Percentiles rank a stretch among this genome's conserved stretches.
Conservation (phyloP, 306 rosid genomes). For the Cicer cuneatum region DNA sequence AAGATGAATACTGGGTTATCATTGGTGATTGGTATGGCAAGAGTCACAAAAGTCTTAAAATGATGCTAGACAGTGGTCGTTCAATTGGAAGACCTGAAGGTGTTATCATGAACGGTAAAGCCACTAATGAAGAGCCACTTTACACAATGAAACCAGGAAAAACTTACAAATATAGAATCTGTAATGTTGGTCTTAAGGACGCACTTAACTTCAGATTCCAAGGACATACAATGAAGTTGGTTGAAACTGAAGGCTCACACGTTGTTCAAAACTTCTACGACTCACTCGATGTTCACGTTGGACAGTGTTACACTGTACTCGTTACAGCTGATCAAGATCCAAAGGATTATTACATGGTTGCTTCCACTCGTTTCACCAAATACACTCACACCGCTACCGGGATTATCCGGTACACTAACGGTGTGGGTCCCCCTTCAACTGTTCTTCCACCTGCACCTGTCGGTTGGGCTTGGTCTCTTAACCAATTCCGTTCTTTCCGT, state of each 20-base stretch:
- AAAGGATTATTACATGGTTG: slow-evolving; percentile 74
- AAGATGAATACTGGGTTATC: slow-evolving; percentile 73
- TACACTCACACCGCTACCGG: slow-evolving; percentile 47
- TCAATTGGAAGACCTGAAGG: slow-evolving; percentile 65
- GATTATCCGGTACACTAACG: slow-evolving; percentile 53
- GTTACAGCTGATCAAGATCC: slow-evolving; percentile 72
- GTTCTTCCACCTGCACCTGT: slow-evolving; percentile 58
- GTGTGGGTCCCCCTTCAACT: slow-evolving; percentile 55
- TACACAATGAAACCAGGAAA: slow-evolving; percentile 75
- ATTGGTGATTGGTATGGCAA: slow-evolving; percentile 78
- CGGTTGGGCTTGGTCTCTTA: slow-evolving; percentile 92
- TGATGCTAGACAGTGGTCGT: slow-evolving; percentile 64
- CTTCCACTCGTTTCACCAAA: slow-evolving; percentile 79
- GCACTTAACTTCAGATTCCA: slow-evolving; percentile 80
- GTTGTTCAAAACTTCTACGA: slow-evolving; percentile 66
- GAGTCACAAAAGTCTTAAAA: slow-evolving; percentile 56
- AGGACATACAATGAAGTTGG: slow-evolving; percentile 65
- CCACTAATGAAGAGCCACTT: slow-evolving; percentile 57
- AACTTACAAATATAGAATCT: slow-evolving; percentile 74
- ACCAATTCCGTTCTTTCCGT: slow-evolving; percentile 81
- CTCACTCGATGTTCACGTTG: slow-evolving; percentile 79
- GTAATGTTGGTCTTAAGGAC: slow-evolving; percentile 72
- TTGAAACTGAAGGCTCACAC: slow-evolving; percentile 84
- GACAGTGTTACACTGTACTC: slow-evolving; percentile 72
- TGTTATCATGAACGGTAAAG: slow-evolving; percentile 73